Conservation (phyloP, 169 alveolate genomes). For the Hammondia hammondi region DNA sequence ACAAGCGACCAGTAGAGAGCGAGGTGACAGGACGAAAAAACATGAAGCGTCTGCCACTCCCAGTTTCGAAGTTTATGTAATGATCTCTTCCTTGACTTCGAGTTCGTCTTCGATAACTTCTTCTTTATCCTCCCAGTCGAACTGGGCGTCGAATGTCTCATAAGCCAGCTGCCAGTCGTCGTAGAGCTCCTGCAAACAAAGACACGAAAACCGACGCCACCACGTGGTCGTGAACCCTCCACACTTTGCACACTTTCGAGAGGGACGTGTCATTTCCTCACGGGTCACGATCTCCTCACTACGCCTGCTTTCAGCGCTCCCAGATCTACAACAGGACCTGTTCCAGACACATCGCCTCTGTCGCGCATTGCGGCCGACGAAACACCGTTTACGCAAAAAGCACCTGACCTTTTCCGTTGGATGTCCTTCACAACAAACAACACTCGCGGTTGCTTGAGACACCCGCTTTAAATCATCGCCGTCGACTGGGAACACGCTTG, state of each 20-base stretch:
- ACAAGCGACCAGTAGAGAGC: background rate
- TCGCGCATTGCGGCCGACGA: too few species aligned
- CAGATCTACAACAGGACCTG: background rate
- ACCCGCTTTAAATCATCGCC: too few species aligned
- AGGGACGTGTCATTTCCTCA: background rate
- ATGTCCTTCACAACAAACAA: too few species aligned
- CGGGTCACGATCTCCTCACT: background rate
- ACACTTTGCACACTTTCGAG: too few species aligned
- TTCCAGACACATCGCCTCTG: too few species aligned
- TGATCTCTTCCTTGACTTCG: slow-evolving; percentile 61
- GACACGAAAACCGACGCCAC: background rate
- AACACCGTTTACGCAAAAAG: too few species aligned
- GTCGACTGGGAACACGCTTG: too few species aligned
- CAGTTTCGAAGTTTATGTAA: background rate
- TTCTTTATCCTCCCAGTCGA: slow-evolving; percentile 68
- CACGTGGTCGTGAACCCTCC: background rate
- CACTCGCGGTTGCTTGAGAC: too few species aligned
- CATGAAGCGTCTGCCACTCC: background rate
- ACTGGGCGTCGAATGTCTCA: slow-evolving; percentile 54
- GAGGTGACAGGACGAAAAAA: background rate
- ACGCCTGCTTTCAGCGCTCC: background rate
- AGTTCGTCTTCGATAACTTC: slow-evolving; percentile 62
- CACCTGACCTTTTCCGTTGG: too few species aligned
- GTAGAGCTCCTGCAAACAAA: slow-evolving; percentile 44
- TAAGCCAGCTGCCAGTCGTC: slow-evolving; percentile 66